Base-by-base conservation (phyloP, 2,329 filamentous ascomycete species). In the Macroventuria anomochaeta region DNA sequence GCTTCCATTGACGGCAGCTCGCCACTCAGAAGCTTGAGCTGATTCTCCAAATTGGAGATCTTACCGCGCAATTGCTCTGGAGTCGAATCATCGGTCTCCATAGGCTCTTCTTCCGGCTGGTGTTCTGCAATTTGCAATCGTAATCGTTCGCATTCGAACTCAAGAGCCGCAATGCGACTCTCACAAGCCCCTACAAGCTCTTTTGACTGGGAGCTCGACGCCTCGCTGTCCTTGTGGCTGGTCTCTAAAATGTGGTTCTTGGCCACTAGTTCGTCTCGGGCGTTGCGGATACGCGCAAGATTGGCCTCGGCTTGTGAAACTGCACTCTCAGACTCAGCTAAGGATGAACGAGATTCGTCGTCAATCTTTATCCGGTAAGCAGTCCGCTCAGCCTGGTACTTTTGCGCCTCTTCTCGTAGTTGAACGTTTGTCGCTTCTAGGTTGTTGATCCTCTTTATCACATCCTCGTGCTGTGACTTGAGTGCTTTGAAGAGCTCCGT, bases 401-500 rank as follows among this genome's bases (percentile, higher is more conserved):
- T 96, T 67, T 93, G 88, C 5, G 90, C 88, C 67, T 96, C 92
- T 72, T 96, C 89, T 29, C 89, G 86, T 25, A 97, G 75, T 62
- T 92, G 88, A 55, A 89, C 87, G 73, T 97, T 97, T 11, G 88
- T 89, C 3, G 91, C 91, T 75, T 97, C 93, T 12, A 97, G 77
- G 65, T 93, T 88, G 73, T 99, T 99, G 68, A 96, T 87, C 31
- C 91, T 88, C 73, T 91, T 93, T 63, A 97, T 91, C 7, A 96
- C 85, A 64, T 97, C 93, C 68, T 97, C 95, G 65, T 96, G 90
- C 67, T 97, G 91, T 20, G 84, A 84, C 76, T 93, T 96, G 69
- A 97, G 84, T 58, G 90, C 86, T 76, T 96, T 97, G 82, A 96
- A 99, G 3, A 96, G 83, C 65, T 97, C 92, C 4, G 92, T 96